A percentile compares a stretch with the other conserved stretches of the same genome.
Evolutionary conservation across 148 eudicot genomes (phyloP).

Genomic region (Rhododendron williamsianum): DNA sequence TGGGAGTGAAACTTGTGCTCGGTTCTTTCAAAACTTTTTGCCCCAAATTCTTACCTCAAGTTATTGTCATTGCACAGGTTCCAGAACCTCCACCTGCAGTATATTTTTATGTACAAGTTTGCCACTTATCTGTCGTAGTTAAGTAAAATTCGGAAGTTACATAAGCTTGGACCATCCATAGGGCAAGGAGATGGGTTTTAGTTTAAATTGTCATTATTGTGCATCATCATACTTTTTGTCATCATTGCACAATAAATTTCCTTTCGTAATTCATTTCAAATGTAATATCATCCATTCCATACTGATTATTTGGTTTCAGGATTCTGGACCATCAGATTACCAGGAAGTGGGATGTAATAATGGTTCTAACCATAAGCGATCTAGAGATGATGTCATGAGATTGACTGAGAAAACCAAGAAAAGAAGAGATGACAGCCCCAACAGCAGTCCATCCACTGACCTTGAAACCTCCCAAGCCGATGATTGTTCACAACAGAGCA

Average conservation of each 20-base stretch:
- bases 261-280: neutral
- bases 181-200: neutral
- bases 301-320: slow-evolving; percentile 26
- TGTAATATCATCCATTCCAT: neutral
- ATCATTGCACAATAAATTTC: too few species aligned
- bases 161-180: neutral
- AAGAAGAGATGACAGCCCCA: slow-evolving; percentile 16
- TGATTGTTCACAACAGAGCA: slow-evolving; percentile 12
- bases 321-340: slow-evolving; percentile 23
- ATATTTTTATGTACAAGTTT: neutral
- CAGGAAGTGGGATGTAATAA: slow-evolving; percentile 2
- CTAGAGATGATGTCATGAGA: slow-evolving; percentile 19
- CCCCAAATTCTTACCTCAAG: neutral
- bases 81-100: neutral
- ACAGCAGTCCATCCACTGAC: slow-evolving; percentile 17
- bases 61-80: neutral
- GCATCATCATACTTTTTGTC: neutral
- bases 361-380: slow-evolving; percentile 30
- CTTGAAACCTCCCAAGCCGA: neutral
- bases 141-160: neutral
- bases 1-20: neutral
- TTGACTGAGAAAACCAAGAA: slow-evolving; percentile 18
- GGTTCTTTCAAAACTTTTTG: neutral
- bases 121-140: neutral
- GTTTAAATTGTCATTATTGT: neutral